A percentile compares a stretch with the other conserved stretches of the same genome.
Conservation (phyloP, 148 eudicot genomes). For the Heliosperma pusillum region DNA sequence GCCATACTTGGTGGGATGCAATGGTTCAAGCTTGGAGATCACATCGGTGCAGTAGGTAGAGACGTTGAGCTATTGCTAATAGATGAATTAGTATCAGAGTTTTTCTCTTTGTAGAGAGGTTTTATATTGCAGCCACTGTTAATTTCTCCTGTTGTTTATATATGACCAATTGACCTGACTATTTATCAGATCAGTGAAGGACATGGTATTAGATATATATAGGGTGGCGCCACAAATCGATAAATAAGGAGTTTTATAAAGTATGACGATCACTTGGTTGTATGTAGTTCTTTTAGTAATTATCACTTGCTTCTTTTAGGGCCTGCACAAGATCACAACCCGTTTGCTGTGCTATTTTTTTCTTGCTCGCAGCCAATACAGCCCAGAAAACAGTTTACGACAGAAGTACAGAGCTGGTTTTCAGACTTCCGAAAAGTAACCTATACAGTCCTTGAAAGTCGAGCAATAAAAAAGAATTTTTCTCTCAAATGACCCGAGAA, state of each 20-base stretch:
- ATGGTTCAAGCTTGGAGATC: constrained; percentile 46
- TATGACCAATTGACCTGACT: constrained; percentile 8
- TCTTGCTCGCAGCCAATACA: too few species aligned
- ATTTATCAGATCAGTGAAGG: constrained; percentile 7
- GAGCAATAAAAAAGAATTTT: too few species aligned
- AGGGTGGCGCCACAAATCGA: constrained; percentile 1
- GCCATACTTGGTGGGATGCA: constrained; percentile 43
- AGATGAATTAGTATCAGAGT: constrained; percentile 61
- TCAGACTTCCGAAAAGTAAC: too few species aligned
- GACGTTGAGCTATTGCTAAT: constrained; percentile 57
- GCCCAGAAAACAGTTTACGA: too few species aligned
- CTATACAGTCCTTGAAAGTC: too few species aligned
- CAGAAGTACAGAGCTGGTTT: too few species aligned
- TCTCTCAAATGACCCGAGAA: too few species aligned
- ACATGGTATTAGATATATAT: background rate
- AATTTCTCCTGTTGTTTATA: constrained; percentile 13
- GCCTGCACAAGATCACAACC: too few species aligned
- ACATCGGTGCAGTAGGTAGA: constrained; percentile 43
- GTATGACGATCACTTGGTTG: background rate
- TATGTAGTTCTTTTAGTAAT: too few species aligned
- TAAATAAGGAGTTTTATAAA: constrained; percentile 7
- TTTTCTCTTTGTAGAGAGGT: constrained; percentile 18
- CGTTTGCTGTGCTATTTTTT: too few species aligned
- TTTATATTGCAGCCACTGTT: background rate
- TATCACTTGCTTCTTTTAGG: too few species aligned